Evolutionary conservation across 1,284 basidiomycete genomes (phyloP).

Genomic region (Irpex sp.): DNA sequence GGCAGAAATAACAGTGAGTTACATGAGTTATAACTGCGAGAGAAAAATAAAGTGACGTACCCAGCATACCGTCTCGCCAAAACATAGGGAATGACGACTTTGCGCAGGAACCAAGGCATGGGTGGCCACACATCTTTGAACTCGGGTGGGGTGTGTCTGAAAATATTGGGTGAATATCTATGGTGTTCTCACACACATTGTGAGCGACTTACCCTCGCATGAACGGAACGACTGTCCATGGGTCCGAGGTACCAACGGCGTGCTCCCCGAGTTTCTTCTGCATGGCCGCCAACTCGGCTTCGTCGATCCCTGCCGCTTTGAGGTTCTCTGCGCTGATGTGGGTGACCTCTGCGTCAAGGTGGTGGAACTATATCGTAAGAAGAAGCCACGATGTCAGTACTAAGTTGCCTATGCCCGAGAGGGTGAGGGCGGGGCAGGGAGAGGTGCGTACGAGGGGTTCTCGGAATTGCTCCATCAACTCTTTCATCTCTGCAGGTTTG

Average conservation of each 20-base stretch:
- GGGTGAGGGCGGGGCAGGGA: too few relatives aligned
- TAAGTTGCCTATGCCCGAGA: too few relatives aligned
- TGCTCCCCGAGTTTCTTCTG: slow-evolving; percentile 17
- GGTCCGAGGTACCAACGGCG: slow-evolving; percentile 28
- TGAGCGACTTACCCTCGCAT: slow-evolving; percentile 29
- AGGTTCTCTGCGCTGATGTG: neutral
- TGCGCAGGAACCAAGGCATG: slow-evolving; percentile 35
- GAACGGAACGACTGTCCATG: slow-evolving; percentile 32
- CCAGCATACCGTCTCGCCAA: slow-evolving; percentile 31
- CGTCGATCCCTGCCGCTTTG: neutral
- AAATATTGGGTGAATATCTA: neutral
- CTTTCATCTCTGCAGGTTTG: neutral
- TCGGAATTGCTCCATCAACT: neutral
- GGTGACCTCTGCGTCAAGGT: neutral
- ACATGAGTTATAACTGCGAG: too few relatives aligned
- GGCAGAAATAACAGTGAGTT: neutral
- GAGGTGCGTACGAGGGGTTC: neutral
- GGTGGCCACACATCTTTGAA: neutral
- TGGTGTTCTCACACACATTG: too few relatives aligned
- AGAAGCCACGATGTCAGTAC: too few relatives aligned
- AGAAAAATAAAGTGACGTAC: slow-evolving; percentile 17
- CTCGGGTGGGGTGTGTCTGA: neutral
- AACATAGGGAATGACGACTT: slow-evolving; percentile 31
- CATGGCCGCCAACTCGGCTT: neutral
- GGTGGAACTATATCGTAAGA: neutral